These are phyloP conservation scores for Plantago lanceolata DNA, from an alignment of 305 asterid genomes.

Conservation along the genomic window DNA sequence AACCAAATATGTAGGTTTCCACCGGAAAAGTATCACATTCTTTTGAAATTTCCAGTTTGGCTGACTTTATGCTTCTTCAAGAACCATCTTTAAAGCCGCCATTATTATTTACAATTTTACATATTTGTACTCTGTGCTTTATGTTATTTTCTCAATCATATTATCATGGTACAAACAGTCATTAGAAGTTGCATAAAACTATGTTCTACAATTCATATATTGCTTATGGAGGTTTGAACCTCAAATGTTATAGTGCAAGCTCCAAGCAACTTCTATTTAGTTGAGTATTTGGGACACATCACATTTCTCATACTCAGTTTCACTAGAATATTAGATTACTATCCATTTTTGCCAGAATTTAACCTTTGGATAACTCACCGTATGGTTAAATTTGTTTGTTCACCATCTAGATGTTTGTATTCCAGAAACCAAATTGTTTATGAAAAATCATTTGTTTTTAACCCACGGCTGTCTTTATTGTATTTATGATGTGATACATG, in stretches of 20 bases:
- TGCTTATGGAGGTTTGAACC: neutral
- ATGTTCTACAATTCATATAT: no score
- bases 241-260: neutral
- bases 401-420: neutral
- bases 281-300: neutral
- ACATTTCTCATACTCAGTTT: neutral
- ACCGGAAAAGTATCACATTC: no score
- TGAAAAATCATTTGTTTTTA: neutral
- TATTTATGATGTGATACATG: no score
- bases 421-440: neutral
- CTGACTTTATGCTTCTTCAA: no score
- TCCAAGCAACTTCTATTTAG: neutral
- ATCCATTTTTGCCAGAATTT: neutral
- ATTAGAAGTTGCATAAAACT: no score
- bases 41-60: no score
- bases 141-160: no score
- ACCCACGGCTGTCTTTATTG: neutral
- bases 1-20: no score
- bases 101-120: no score
- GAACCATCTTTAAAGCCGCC: no score
- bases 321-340: neutral
- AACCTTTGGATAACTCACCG: neutral
- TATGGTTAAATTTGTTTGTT: neutral
- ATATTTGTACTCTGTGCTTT: no score
- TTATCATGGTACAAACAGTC: no score